These are phyloP conservation scores for Centrapalus pauciflorus DNA, from an alignment of 129 eudicot genomes.

Conservation along the genomic window DNA sequence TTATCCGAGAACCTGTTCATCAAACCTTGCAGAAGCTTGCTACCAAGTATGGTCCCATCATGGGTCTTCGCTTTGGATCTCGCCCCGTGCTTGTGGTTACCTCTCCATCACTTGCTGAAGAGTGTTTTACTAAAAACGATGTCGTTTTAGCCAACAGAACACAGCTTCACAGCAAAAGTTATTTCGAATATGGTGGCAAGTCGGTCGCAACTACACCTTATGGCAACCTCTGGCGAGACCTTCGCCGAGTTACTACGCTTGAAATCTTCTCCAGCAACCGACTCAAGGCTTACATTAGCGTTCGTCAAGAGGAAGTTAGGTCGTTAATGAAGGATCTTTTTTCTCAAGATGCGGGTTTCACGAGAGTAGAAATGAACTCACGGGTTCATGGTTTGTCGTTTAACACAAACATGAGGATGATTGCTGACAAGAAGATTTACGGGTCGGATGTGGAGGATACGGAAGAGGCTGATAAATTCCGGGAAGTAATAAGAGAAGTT, in stretches of 20 bases:
- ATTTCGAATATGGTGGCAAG: conserved; percentile 29
- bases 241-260: conserved; percentile 20
- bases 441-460: not conserved
- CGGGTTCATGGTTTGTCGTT: no score
- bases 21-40: conserved; percentile 26
- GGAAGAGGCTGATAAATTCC: conserved; percentile 12
- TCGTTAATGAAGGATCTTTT: not conserved
- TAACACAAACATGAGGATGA: conserved; percentile 24
- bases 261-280: conserved; percentile 26
- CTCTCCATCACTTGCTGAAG: no score
- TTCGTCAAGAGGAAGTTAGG: conserved; percentile 22
- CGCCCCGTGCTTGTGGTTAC: no score
- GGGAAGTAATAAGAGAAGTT: conserved; percentile 15
- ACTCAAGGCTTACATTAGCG: conserved; percentile 17
- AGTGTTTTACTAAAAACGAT: conserved; percentile 32
- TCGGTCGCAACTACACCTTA: conserved; percentile 23
- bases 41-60: no score
- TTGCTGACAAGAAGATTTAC: conserved; percentile 27
- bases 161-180: not conserved
- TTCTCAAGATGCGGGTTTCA: not conserved
- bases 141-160: conserved; percentile 35
- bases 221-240: conserved; percentile 38
- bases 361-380: conserved; percentile 14
- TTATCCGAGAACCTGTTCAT: conserved; percentile 28
- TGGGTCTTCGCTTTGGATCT: no score